Percentiles rank a stretch among this genome's conserved stretches.
Conservation (phyloP, 352 stramenopile genomes). For the Lagenidium giganteum region DNA sequence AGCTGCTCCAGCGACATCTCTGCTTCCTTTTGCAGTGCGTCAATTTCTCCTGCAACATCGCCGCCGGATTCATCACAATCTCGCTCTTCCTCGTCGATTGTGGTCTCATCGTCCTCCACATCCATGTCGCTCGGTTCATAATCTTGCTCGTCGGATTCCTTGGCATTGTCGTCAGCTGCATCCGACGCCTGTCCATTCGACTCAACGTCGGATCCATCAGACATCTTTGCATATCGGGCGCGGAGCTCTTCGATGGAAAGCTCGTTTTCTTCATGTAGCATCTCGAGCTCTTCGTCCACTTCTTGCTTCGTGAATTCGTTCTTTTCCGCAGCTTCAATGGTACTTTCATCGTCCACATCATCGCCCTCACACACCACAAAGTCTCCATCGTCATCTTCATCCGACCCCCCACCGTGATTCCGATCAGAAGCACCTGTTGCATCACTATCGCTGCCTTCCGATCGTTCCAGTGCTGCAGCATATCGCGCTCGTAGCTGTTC, state of each 20-base stretch:
- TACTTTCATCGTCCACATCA: conserved; percentile 86
- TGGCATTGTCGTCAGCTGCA: not conserved
- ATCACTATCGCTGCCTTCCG: conserved; percentile 5
- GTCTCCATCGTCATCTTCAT: conserved; percentile 16
- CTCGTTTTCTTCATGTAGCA: conserved; percentile 88
- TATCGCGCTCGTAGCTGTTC: conserved; percentile 72
- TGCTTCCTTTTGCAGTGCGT: conserved; percentile 68
- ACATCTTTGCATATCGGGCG: conserved; percentile 32
- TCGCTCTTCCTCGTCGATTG: conserved; percentile 73
- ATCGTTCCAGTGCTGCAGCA: conserved; percentile 12
- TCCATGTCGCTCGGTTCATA: conserved; percentile 13
- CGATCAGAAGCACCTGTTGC: not conserved
- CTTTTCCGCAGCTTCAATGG: conserved; percentile 85
- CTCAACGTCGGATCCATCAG: conserved; percentile 29
- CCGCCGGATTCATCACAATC: conserved; percentile 16
- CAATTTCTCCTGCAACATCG: conserved; percentile 63
- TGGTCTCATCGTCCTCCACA: conserved; percentile 71
- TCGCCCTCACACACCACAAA: conserved; percentile 29
- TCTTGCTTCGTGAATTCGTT: conserved; percentile 30
- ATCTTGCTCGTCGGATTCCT: conserved; percentile 19
- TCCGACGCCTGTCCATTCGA: conserved; percentile 16
- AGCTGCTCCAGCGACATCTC: conserved; percentile 89
- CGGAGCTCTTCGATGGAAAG: conserved; percentile 89
- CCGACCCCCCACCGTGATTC: no score
- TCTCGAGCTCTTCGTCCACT: conserved; percentile 77